These are phyloP conservation scores for Viola odorata DNA, from an alignment of 345 rosid genomes.

Conservation along the genomic window DNA sequence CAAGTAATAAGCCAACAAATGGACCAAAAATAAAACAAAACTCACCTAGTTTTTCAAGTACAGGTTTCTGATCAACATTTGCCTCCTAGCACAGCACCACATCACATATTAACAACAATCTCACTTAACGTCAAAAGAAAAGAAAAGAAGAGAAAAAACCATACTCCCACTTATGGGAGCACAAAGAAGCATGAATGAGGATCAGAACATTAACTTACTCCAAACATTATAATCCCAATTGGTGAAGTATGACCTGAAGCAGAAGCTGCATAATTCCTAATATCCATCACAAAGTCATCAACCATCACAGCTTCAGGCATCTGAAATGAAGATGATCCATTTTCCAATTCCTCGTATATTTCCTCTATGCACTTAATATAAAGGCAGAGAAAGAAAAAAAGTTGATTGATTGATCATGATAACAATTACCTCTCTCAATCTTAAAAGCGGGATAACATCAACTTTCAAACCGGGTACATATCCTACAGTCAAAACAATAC, in stretches of 20 bases:
- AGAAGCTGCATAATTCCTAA: constrained; percentile 41
- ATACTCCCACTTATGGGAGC: neutral
- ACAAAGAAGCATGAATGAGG: constrained; percentile 1
- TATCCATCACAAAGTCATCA: constrained; percentile 58
- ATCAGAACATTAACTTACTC: constrained; percentile 36
- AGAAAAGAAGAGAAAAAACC: too few species aligned
- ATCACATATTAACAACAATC: too few species aligned
- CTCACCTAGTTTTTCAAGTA: constrained; percentile 64
- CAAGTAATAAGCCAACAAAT: too few species aligned
- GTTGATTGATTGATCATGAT: neutral
- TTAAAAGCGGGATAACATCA: constrained; percentile 32
- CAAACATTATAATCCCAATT: constrained; percentile 60
- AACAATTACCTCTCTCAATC: too few species aligned
- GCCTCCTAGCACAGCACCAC: constrained; percentile 35
- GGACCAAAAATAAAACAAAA: neutral
- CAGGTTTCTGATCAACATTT: constrained; percentile 32
- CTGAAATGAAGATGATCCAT: too few species aligned
- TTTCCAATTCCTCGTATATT: too few species aligned
- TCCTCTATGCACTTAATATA: neutral
- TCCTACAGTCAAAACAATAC: constrained; percentile 63
- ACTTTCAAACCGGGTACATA: constrained; percentile 81
- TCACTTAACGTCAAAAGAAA: too few species aligned
- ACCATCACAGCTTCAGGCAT: constrained; percentile 24
- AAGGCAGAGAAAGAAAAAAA: neutral
- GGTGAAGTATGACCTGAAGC: constrained; percentile 57